A percentile compares a stretch with the other conserved stretches of the same genome.
Conservation (phyloP, 148 eudicot genomes). For the Silene latifolia region DNA sequence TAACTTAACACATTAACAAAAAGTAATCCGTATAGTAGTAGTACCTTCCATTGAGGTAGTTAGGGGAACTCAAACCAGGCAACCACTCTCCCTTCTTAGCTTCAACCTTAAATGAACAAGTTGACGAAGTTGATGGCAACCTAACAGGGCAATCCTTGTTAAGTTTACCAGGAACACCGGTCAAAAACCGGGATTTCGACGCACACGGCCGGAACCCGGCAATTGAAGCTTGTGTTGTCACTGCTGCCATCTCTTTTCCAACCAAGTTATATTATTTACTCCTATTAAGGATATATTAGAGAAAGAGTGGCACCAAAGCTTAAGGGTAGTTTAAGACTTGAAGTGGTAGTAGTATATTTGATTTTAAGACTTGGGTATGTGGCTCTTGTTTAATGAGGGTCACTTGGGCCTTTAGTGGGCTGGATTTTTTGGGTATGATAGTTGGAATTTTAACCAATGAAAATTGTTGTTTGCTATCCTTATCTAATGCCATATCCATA, state of each 20-base stretch:
- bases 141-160: slow-evolving; percentile 43
- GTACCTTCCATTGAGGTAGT: slow-evolving; percentile 81
- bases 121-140: slow-evolving; percentile 31
- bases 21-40: neutral
- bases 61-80: slow-evolving; percentile 85
- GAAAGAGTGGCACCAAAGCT: neutral
- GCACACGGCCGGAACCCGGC: slow-evolving; percentile 77
- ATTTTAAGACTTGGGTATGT: slow-evolving; percentile 31
- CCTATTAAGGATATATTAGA: too few relatives aligned
- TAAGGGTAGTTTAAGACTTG: neutral
- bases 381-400: slow-evolving; percentile 42
- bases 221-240: slow-evolving; percentile 76
- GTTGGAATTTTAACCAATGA: slow-evolving; percentile 40
- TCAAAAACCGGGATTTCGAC: slow-evolving; percentile 47
- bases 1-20: neutral
- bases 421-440: slow-evolving; percentile 31
- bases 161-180: slow-evolving; percentile 59
- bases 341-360: slow-evolving; percentile 7
- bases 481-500: slow-evolving; percentile 54
- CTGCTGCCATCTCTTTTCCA: slow-evolving; percentile 54
- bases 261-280: neutral
- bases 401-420: slow-evolving; percentile 14
- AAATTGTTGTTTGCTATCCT: slow-evolving; percentile 44
- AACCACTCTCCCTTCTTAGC: slow-evolving; percentile 99
- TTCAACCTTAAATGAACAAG: slow-evolving; percentile 55